Percentiles rank a stretch among this genome's conserved stretches.
These are phyloP conservation scores for Colletotrichum phormii DNA, from an alignment of 2,329 filamentous ascomycete genomes.

Conservation along the genomic window DNA sequence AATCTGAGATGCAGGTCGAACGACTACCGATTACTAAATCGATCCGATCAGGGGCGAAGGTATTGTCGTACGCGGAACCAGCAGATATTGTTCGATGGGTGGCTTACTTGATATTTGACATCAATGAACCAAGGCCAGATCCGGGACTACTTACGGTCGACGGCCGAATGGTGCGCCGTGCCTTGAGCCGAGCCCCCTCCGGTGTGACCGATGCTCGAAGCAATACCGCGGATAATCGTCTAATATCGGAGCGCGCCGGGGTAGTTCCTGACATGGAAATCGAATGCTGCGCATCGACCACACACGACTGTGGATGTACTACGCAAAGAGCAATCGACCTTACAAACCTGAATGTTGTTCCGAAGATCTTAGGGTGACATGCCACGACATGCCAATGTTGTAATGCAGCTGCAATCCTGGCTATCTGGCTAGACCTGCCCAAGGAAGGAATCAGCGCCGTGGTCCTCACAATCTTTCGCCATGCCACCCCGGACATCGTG, in stretches of 20 bases:
- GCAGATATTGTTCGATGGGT: conserved; percentile 12
- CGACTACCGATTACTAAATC: conserved; percentile 18
- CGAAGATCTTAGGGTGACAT: conserved; percentile 29
- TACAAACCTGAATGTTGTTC: conserved; percentile 10
- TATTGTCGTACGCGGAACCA: neutral
- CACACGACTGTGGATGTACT: conserved; percentile 21
- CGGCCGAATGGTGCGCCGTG: conserved; percentile 18
- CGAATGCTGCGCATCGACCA: conserved; percentile 7
- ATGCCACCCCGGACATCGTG: conserved; percentile 3
- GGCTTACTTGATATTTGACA: conserved; percentile 12
- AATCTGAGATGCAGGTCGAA: neutral
- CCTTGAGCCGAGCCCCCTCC: conserved; percentile 15
- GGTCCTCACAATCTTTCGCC: conserved; percentile 1
- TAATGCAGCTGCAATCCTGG: conserved; percentile 18
- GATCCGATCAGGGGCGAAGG: conserved; percentile 8
- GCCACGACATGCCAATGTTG: conserved; percentile 25
- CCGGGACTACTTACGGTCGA: conserved; percentile 9
- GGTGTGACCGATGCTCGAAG: conserved; percentile 9
- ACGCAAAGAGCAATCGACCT: conserved; percentile 14
- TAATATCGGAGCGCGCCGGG: conserved; percentile 28
- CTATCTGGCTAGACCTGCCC: conserved; percentile 29
- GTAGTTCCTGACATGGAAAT: conserved; percentile 17
- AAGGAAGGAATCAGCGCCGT: conserved; percentile 24
- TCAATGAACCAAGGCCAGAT: neutral
- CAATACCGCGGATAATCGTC: conserved; percentile 18